phyloP scores from a whole-genome alignment of 495 filamentous ascomycete species.

The Rhypophila decipiens region DNA sequence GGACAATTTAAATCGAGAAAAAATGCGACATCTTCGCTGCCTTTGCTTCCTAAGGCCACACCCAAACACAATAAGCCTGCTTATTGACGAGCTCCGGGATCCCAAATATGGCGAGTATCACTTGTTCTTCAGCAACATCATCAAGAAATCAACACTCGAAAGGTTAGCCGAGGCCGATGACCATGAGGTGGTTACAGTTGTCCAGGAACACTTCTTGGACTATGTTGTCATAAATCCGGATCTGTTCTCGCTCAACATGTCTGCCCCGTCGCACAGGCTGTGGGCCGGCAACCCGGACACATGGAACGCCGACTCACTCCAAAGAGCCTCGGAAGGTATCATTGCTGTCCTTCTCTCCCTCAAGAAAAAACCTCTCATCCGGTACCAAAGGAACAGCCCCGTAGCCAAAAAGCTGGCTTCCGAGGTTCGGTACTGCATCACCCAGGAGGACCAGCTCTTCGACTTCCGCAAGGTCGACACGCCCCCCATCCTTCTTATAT shows the following conservation, averaged over 20 bases:
- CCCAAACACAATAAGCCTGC: slow-evolving; percentile 79
- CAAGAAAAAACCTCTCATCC: slow-evolving; percentile 93
- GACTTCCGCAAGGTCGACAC: slow-evolving; percentile 95
- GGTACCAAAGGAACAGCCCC: slow-evolving; percentile 88
- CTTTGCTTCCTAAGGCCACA: slow-evolving; percentile 90
- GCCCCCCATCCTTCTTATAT: slow-evolving; percentile 80
- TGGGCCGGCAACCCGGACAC: slow-evolving; percentile 75
- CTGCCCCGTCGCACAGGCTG: slow-evolving; percentile 66
- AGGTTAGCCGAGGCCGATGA: slow-evolving; percentile 95
- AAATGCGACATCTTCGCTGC: slow-evolving; percentile 95
- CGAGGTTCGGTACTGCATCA: slow-evolving; percentile 85
- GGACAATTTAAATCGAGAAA: slow-evolving; percentile 85
- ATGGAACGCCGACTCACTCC: slow-evolving; percentile 84
- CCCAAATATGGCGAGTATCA: slow-evolving; percentile 98
- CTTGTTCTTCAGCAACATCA: slow-evolving; percentile 93
- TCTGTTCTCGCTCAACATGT: slow-evolving; percentile 74
- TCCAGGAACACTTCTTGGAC: slow-evolving; percentile 95
- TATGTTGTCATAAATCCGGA: slow-evolving; percentile 94
- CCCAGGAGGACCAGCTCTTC: slow-evolving; percentile 94
- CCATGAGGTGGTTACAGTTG: slow-evolving; percentile 85
- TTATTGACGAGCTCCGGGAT: slow-evolving; percentile 93
- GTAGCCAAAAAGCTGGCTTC: slow-evolving; percentile 88
- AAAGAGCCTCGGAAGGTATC: slow-evolving; percentile 79
- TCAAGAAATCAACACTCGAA: slow-evolving; percentile 94
- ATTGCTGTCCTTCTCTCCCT: slow-evolving; percentile 74